Base-by-base conservation (phyloP, 1,284 basidiomycete genomes). In the Ganoderma multipileum region DNA sequence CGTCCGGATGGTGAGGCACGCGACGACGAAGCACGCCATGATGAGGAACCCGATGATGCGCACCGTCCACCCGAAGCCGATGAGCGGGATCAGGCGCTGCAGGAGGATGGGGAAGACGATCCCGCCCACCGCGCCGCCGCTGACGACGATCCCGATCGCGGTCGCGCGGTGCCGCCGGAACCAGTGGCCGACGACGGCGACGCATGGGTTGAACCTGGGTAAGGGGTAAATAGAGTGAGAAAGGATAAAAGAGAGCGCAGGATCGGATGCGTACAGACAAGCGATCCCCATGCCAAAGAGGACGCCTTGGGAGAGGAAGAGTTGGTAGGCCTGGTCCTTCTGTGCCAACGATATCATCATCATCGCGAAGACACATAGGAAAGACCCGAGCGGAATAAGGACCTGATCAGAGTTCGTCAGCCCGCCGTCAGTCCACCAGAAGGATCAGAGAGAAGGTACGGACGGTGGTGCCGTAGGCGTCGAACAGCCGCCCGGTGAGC, bases 51-150 rank as follows among this genome's bases (percentile, higher is more conserved):
- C 80, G 9, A 75, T 68, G 28, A 78, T 73, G 50, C 81, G 77
- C 30, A 89, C 84, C 0, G 85, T 83, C 90, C 89, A 91, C 3
- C 81, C 84, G 74, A 91, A 92, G 0, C 89, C 90, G 52, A 90
- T 75, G 41, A 69, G 68, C 52, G 80, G 73, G 71, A 91, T 89
- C 16, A 91, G 83, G 36, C 79, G 80, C 72, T 88, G 86, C 23
- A 92, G 82, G 78, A 90, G 80, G 69, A 92, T 85, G 0, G 90
- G 89, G 70, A 87, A 90, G n/a, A 91, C 77, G 8, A 91, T 86
- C 5, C 90, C 90, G 41, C 90, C 91, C 85, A 76, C 66, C 33
- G 78, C 77, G 59, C 76, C 74, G 2, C 78, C 78, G 7, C 69
- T 68, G 8, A 70, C 65, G 3, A 68, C 68, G 54, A 73, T 36